Base-by-base conservation (phyloP, 345 rosid genomes). In the Capsella bursapastoris region DNA sequence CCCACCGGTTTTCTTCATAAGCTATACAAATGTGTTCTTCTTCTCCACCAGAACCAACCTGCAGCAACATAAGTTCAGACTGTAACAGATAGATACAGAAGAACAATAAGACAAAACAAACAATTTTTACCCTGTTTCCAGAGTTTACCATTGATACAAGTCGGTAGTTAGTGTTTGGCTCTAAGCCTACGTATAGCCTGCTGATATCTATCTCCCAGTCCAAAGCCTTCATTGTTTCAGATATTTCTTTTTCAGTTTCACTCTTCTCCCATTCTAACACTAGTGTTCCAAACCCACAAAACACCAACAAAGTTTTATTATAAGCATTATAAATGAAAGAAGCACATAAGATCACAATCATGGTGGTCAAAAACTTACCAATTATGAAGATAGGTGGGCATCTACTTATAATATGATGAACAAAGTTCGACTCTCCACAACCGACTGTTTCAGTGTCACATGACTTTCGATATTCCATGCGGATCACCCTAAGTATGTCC, bases 31-130 rank as follows among this genome's bases (percentile, higher is more conserved):
- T 16, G 34, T 66, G 38, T 27, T 62, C 69, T 58, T 52, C 49
- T 34, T 66, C 52, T 37, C 48, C 60, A 65, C 66, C 66, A 57
- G 52, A 74, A 16, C 78, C 41, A 66, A 74, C 72, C 78, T 74
- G 66, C 59, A 74, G 1, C 27, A 7, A 15, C 53, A 3, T 16
- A 64, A 2, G 28, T 34, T 53, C 6, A 12, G 29, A 73, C 29
- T 32, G 35, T 73, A 28, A 31, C 60, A 18, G 31, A 60, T 3
- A 12, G 51, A 37, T 25, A 34, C n/a, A 49, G 31, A 59, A 41
- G 9, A 41, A 37, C 37, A 9, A 38, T 35, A 60, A 3, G 13
- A 14, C 27, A 28, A 50, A 40, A 14, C 27, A 28, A 50, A 40
- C 49, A 13, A 25, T 8, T 25, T 14, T 43, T 8, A 64, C 5